A percentile compares a stretch with the other conserved stretches of the same genome.
Evolutionary conservation across 73 alveolate genomes (phyloP).

Genomic region (Durusdinium trenchii): DNA sequence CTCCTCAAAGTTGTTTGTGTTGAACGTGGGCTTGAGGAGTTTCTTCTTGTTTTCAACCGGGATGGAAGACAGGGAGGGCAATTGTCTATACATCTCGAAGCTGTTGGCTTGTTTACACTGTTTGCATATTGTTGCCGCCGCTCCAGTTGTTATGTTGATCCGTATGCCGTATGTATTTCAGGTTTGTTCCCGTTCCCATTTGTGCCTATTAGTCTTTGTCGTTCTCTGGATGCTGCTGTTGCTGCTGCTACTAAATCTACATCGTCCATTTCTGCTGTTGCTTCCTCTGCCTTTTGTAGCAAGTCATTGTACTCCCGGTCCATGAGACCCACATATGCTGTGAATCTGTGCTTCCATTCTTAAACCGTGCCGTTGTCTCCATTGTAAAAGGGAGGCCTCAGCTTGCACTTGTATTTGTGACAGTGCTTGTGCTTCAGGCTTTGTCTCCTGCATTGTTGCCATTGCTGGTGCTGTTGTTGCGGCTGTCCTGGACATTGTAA

Average conservation of each 20-base stretch:
- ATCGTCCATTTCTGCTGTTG: not conserved
- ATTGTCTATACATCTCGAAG: not conserved
- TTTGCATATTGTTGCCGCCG: conserved; percentile 6
- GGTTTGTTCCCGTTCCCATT: not conserved
- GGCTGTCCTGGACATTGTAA: not conserved
- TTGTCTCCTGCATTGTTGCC: not conserved
- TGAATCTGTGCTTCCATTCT: not conserved
- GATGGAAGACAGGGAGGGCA: not conserved
- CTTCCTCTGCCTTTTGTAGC: not conserved
- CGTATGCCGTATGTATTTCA: not conserved
- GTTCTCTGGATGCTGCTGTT: not conserved
- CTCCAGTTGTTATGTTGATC: not conserved
- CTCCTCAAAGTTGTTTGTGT: conserved; percentile 6
- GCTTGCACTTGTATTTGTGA: not conserved
- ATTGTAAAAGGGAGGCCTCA: not conserved
- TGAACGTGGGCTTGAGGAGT: not conserved
- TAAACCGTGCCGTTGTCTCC: not conserved
- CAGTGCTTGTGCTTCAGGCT: not conserved
- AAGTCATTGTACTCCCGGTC: not conserved
- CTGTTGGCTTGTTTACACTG: not conserved
- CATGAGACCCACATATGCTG: not conserved
- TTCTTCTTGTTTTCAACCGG: not conserved
- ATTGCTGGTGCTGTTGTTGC: not conserved
- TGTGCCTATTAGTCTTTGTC: not conserved
- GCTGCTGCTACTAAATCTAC: not conserved